Evolutionary conservation across 352 stramenopile genomes (phyloP).

Genomic region (Pythium periplocum): DNA sequence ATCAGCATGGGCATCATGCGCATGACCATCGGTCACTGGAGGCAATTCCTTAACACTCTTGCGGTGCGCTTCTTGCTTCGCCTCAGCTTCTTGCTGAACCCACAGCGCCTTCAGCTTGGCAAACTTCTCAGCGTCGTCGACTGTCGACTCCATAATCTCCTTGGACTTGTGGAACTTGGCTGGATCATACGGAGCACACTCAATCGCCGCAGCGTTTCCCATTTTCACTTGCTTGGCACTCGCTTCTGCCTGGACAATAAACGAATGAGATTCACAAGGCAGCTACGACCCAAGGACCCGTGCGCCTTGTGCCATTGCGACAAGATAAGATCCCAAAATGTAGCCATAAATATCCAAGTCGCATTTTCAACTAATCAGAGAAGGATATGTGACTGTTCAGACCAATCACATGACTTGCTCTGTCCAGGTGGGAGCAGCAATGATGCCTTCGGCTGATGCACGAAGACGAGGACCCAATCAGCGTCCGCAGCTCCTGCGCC

Average conservation of each 20-base stretch:
- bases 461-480: too few relatives aligned
- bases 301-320: background rate
- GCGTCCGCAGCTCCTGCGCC: too few relatives aligned
- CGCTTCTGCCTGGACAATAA: too few relatives aligned
- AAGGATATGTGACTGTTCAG: background rate
- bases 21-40: background rate
- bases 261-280: too few relatives aligned
- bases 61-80: slow-evolving; percentile 10
- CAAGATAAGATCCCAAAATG: slow-evolving; percentile 9
- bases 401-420: background rate
- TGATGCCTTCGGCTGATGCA: too few relatives aligned
- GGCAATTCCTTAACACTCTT: slow-evolving; percentile 35
- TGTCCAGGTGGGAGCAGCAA: too few relatives aligned
- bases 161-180: slow-evolving; percentile 69
- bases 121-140: slow-evolving; percentile 66
- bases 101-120: slow-evolving; percentile 65
- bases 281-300: too few relatives aligned
- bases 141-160: slow-evolving; percentile 50
- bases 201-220: slow-evolving; percentile 47
- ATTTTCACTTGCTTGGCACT: slow-evolving; percentile 15
- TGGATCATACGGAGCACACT: slow-evolving; percentile 51
- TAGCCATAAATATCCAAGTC: slow-evolving; percentile 7
- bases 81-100: slow-evolving; percentile 18
- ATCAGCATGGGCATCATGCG: slow-evolving; percentile 1
- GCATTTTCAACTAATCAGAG: slow-evolving; percentile 1